Conservation (phyloP, 306 rosid species). For the Pyrus bretschneideri region DNA sequence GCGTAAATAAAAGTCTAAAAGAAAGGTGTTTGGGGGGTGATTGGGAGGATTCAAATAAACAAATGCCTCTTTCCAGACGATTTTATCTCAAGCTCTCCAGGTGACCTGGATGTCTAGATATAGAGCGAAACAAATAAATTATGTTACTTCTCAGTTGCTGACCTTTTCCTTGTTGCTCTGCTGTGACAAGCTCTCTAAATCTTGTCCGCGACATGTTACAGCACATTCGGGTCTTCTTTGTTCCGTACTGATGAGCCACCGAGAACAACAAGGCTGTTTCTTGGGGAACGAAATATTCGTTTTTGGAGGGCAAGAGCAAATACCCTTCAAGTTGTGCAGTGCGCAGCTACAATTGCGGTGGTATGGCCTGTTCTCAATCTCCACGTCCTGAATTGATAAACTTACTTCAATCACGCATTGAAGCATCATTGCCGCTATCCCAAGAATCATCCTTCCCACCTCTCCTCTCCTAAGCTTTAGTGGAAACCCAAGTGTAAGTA, state of each 20-base stretch:
- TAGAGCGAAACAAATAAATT: background rate
- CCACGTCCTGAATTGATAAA: conserved; percentile 33
- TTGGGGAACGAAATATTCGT: conserved; percentile 30
- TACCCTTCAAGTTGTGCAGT: conserved; percentile 36
- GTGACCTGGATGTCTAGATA: background rate
- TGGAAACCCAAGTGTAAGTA: background rate
- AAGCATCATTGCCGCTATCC: conserved; percentile 36
- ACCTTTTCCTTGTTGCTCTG: background rate
- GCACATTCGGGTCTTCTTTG: background rate
- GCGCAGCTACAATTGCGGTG: conserved; percentile 79
- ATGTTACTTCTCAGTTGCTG: background rate
- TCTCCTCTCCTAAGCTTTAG: background rate
- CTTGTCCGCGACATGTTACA: background rate
- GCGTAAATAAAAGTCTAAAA: background rate
- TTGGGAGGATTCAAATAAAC: background rate
- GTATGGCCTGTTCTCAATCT: conserved; percentile 59
- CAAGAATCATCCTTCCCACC: conserved; percentile 26
- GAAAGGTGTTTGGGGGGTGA: background rate
- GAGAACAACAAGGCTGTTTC: conserved; percentile 18
- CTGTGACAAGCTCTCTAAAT: background rate
- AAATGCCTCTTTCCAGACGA: background rate
- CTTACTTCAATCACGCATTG: conserved; percentile 41
- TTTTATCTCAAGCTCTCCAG: background rate
- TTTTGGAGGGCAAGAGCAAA: conserved; percentile 19
- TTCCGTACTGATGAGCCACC: background rate